Evolutionary conservation across 2,329 filamentous ascomycete genomes (phyloP).

Genomic region (Cladosporium phlei): DNA sequence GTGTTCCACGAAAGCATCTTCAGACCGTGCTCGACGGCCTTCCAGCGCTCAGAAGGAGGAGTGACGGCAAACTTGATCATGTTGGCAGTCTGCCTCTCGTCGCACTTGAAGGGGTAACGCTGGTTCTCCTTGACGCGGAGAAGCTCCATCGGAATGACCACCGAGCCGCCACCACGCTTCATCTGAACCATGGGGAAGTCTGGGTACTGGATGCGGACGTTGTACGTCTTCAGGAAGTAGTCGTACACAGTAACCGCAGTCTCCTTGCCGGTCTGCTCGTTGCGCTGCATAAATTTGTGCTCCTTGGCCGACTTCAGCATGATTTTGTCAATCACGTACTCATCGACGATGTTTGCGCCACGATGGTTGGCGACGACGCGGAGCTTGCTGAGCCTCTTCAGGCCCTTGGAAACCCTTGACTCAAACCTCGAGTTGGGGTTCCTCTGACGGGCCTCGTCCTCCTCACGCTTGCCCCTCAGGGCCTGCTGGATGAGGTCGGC

Average conservation of each 20-base stretch:
- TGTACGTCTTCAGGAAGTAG: slow-evolving; percentile 53
- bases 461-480: too few relatives aligned
- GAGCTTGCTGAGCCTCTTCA: slow-evolving; percentile 41
- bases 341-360: slow-evolving; percentile 28
- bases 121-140: slow-evolving; percentile 51
- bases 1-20: slow-evolving; percentile 59
- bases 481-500: slow-evolving; percentile 26
- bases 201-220: slow-evolving; percentile 40
- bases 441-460: too few relatives aligned
- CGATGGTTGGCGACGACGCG: slow-evolving; percentile 40
- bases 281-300: slow-evolving; percentile 39
- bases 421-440: too few relatives aligned
- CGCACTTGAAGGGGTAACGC: slow-evolving; percentile 55
- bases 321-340: slow-evolving; percentile 51
- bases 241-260: slow-evolving; percentile 51
- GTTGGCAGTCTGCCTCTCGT: slow-evolving; percentile 61
- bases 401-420: slow-evolving; percentile 28
- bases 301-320: slow-evolving; percentile 39
- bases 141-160: slow-evolving; percentile 55
- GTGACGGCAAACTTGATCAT: slow-evolving; percentile 97
- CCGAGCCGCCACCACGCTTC: slow-evolving; percentile 46
- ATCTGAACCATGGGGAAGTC: slow-evolving; percentile 55
- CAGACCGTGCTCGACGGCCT: slow-evolving; percentile 65
- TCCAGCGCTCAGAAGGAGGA: slow-evolving; percentile 62
- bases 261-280: slow-evolving; percentile 34